phyloP scores from a whole-genome alignment of 2,329 filamentous ascomycete species.

The Coniochaeta prunicola region DNA sequence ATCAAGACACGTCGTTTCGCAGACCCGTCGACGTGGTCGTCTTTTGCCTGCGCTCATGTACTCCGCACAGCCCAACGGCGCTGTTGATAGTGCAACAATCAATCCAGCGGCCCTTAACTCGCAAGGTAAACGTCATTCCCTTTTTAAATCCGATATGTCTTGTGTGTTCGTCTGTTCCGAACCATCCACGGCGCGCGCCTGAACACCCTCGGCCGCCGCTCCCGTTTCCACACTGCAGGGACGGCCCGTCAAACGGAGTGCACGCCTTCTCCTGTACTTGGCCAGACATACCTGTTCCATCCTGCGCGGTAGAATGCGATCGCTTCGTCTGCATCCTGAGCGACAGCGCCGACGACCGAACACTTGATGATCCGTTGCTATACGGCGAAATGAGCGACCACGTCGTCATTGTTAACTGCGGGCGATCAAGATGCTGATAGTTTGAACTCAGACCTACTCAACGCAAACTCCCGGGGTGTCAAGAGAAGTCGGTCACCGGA shows the following conservation, averaged over 20 bases:
- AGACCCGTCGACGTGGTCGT: conserved; percentile 35
- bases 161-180: not conserved
- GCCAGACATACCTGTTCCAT: not conserved
- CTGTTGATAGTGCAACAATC: conserved; percentile 75
- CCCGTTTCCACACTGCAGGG: not conserved
- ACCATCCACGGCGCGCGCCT: not conserved
- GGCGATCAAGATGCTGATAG: conserved; percentile 18
- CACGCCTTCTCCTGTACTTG: not conserved
- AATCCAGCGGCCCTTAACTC: conserved; percentile 82
- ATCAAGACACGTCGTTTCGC: conserved; percentile 55
- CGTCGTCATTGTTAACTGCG: not conserved
- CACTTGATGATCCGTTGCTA: not conserved
- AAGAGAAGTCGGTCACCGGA: conserved; percentile 78
- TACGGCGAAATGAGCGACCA: not conserved
- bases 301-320: not conserved
- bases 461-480: conserved; percentile 55
- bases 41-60: conserved; percentile 42
- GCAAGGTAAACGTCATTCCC: conserved; percentile 51
- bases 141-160: conserved; percentile 13
- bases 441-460: conserved; percentile 36
- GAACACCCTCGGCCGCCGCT: not conserved
- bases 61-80: conserved; percentile 62
- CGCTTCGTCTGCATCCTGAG: not conserved
- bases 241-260: not conserved
- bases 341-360: not conserved